phyloP scores from a whole-genome alignment of 169 alveolate species.

The Plasmodium yoelii region DNA sequence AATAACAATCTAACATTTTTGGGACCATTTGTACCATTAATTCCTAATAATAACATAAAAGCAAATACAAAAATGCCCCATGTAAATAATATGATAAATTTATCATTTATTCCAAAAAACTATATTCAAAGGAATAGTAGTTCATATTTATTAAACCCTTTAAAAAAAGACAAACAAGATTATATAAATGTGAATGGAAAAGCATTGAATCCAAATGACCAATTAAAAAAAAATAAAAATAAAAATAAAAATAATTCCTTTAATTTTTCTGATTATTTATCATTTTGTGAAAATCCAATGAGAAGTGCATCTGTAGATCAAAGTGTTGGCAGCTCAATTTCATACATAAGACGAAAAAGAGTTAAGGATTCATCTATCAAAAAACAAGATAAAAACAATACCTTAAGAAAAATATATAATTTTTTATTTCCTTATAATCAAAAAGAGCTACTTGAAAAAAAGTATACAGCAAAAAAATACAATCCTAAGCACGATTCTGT shows the following conservation, averaged over 20 bases:
- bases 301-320: conserved; percentile 23
- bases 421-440: conserved; percentile 55
- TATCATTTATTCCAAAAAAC: conserved; percentile 14
- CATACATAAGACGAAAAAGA: conserved; percentile 1
- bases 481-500: neutral
- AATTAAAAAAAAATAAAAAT: conserved; percentile 28
- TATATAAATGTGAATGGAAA: conserved; percentile 15
- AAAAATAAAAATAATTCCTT: conserved; percentile 17
- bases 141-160: conserved; percentile 11
- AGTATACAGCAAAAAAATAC: neutral
- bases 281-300: conserved; percentile 14
- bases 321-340: conserved; percentile 10
- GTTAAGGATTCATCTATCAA: conserved; percentile 12
- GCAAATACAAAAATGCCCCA: neutral
- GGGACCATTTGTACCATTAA: neutral
- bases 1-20: conserved; percentile 5
- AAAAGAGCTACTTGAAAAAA: neutral
- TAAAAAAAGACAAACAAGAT: neutral
- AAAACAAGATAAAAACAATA: conserved; percentile 32
- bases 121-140: conserved; percentile 12
- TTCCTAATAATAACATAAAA: conserved; percentile 25
- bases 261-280: conserved; percentile 30
- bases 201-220: conserved; percentile 10
- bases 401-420: conserved; percentile 47
- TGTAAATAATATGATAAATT: neutral